Evolutionary conservation across 768 basidiomycete genomes (phyloP), one percentile per base, ranked within the genome.

Genomic region (Exsudoporus frostii): DNA sequence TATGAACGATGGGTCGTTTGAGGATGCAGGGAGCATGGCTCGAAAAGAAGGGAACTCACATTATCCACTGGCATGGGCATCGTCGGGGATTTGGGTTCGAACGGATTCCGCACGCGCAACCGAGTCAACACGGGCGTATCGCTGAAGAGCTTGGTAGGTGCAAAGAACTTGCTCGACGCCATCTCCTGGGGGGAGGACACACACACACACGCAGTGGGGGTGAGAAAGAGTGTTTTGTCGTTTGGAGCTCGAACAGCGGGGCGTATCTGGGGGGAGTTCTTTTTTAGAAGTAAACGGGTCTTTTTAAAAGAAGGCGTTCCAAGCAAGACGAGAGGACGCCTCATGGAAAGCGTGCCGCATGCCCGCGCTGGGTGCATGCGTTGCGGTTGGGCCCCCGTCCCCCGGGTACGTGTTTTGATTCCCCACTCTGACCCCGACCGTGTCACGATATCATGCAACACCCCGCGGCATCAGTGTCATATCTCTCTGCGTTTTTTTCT

Each of bases 301-400:
- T 51, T 62, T 60, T 62, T 57, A 61, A 65, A n/a, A 30, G 56
- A 57, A 53, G 56, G 59, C 49, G 41, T 51, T 51, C 37, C 20
- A 48, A 50, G 56, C 54, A 51, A 53, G 57, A 49, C 54, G 50
- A 58, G n/a, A 53, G 53, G 48, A 55, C 45, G 66, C 66, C 66
- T 67, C 66, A 62, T 67, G 66, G 58, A 41, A 67, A 59, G 53
- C 52, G 53, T 69, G 66, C 67, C 57, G 64, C 66, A 68, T 53
- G 38, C 62, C 62, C 46, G 55, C 63, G 48, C 51, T 44, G 57
- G 30, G 51, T 60, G 52, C 59, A 50, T 55, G 64, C 52, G 36
- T 59, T 48, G 52, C 42, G 48, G 48, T 64, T 51, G 46, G 13
- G 43, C 37, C 49, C 41, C 33, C 48, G 48, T 56, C 44, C 38